Conservation (phyloP, 192 early-diverging fungal genomes). For the Funneliformis geosporum region DNA sequence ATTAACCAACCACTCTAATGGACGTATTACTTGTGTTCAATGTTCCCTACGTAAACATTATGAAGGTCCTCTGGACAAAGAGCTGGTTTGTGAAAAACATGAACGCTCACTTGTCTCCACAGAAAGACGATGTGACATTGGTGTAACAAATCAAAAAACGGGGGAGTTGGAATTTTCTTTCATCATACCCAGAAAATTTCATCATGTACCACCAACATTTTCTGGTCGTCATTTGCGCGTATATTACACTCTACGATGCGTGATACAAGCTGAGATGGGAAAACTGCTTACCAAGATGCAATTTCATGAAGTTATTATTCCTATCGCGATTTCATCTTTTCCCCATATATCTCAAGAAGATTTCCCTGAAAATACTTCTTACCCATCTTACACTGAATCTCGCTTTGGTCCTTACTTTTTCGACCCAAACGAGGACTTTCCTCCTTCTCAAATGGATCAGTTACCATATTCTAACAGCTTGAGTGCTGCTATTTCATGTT, state of each 20-base stretch:
- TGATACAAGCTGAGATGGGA: constrained; percentile 36
- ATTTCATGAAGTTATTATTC: constrained; percentile 40
- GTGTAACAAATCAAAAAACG: background rate
- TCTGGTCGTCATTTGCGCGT: constrained; percentile 46
- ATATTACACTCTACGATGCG: constrained; percentile 42
- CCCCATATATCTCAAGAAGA: constrained; percentile 36
- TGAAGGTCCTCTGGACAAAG: constrained; percentile 46
- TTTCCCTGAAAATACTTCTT: constrained; percentile 26
- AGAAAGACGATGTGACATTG: constrained; percentile 1
- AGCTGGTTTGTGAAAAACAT: constrained; percentile 41
- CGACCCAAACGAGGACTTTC: constrained; percentile 39
- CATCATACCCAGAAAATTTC: constrained; percentile 40
- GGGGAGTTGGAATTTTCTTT: constrained; percentile 31
- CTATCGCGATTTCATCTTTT: constrained; percentile 43
- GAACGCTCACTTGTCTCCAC: constrained; percentile 37
- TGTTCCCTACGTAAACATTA: constrained; percentile 50
- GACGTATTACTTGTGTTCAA: constrained; percentile 30
- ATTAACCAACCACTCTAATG: constrained; percentile 26
- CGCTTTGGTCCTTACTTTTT: constrained; percentile 41
- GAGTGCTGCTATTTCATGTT: background rate
- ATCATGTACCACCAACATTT: constrained; percentile 46
- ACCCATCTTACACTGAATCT: constrained; percentile 31
- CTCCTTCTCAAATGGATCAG: constrained; percentile 19
- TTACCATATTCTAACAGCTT: background rate
- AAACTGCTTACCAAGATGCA: constrained; percentile 41